A percentile compares a stretch with the other conserved stretches of the same genome.
Conservation (phyloP, 129 eudicot genomes). For the Lactuca sativa region DNA sequence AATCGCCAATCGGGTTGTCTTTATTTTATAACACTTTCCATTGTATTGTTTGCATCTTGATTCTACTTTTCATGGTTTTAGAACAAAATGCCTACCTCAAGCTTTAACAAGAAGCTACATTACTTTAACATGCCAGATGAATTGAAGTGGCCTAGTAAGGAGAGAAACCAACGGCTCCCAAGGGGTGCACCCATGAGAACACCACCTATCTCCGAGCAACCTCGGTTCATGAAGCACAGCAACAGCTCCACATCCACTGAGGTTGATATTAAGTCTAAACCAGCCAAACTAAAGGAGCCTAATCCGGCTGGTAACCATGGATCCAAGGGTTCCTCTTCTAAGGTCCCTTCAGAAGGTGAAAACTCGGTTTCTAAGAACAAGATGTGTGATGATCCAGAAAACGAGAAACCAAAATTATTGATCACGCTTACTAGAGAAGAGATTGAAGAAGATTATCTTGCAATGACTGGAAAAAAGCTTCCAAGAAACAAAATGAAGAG, state of each 20-base stretch:
- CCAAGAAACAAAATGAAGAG: constrained; percentile 16
- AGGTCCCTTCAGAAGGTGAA: neutral
- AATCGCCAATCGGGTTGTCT: neutral
- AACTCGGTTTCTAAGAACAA: neutral
- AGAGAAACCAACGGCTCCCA: neutral
- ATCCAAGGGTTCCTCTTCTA: constrained; percentile 5
- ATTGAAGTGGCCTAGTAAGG: constrained; percentile 1
- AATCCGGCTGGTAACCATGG: neutral
- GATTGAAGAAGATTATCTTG: constrained; percentile 27
- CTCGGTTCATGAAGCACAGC: neutral
- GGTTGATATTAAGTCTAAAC: neutral
- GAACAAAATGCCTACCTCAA: constrained; percentile 20
- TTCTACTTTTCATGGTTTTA: neutral
- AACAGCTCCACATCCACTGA: neutral
- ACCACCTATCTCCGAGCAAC: too few relatives aligned
- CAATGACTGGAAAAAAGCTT: constrained; percentile 26
- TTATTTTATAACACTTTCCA: neutral
- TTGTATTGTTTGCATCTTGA: neutral
- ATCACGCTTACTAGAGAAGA: constrained; percentile 26
- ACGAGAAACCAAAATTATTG: neutral
- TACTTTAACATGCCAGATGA: constrained; percentile 20
- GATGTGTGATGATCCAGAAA: neutral
- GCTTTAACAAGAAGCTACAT: constrained; percentile 25
- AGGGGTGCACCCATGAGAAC: neutral
- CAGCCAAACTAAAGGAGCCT: neutral